Conservation (phyloP, 257 asterid genomes). For the Apocynum venetum region DNA sequence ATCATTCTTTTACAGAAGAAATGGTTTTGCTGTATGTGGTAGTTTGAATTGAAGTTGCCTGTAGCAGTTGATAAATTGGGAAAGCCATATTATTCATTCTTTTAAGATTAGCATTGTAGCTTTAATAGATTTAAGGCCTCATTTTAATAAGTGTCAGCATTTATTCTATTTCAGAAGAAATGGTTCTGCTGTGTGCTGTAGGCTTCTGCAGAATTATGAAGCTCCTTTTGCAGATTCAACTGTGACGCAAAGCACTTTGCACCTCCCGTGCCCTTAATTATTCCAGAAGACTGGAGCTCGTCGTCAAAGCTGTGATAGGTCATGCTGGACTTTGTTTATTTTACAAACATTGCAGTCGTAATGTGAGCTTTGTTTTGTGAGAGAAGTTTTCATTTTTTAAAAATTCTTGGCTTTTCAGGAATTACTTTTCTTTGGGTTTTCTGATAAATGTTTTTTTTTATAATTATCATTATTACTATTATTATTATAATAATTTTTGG, state of each 20-base stretch:
- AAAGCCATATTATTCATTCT: background rate
- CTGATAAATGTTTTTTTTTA: background rate
- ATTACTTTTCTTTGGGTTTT: background rate
- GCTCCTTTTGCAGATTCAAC: slow-evolving; percentile 16
- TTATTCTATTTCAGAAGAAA: slow-evolving; percentile 44
- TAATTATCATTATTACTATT: background rate
- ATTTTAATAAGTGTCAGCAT: slow-evolving; percentile 4
- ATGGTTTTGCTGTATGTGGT: background rate
- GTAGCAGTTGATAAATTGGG: background rate
- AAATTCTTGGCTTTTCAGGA: background rate
- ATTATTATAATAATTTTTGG: background rate
- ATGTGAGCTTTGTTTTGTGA: background rate
- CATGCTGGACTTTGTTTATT: slow-evolving; percentile 25
- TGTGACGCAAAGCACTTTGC: background rate
- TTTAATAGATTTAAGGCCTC: background rate
- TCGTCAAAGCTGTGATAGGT: slow-evolving; percentile 27
- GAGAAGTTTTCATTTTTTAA: background rate
- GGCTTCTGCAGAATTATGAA: slow-evolving; percentile 34
- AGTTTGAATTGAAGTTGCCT: background rate
- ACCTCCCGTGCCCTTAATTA: slow-evolving; percentile 6
- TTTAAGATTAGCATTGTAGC: background rate
- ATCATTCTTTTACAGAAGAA: background rate
- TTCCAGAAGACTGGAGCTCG: slow-evolving; percentile 28
- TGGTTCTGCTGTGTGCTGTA: slow-evolving; percentile 64
- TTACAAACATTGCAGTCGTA: background rate